These are phyloP conservation scores for Hypoxylon lienhwacheense DNA, from an alignment of 495 filamentous ascomycete species.

Conservation along the genomic window DNA sequence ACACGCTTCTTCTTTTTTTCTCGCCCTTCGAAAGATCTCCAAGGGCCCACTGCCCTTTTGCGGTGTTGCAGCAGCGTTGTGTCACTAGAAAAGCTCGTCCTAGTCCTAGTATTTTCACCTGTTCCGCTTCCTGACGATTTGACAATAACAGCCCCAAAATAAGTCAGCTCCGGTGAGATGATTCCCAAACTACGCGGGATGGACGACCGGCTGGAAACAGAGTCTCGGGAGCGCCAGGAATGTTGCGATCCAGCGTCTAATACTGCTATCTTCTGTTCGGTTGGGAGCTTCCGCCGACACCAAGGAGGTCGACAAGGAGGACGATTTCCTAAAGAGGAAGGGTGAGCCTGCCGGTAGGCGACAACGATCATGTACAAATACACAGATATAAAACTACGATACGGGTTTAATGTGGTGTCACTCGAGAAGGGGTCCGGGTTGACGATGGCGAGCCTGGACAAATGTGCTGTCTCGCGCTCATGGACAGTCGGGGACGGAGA, in stretches of 20 bases:
- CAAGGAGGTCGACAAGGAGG: slow-evolving; percentile 18
- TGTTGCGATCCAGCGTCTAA: slow-evolving; percentile 31
- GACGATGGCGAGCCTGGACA: slow-evolving; percentile 21
- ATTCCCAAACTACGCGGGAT: slow-evolving; percentile 31
- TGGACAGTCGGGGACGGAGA: slow-evolving; percentile 20
- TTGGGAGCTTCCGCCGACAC: slow-evolving; percentile 17
- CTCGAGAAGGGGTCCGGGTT: slow-evolving; percentile 19
- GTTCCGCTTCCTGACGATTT: slow-evolving; percentile 23
- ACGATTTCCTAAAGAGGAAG: slow-evolving; percentile 31
- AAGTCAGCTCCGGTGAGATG: slow-evolving; percentile 21
- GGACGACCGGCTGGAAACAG: slow-evolving; percentile 30
- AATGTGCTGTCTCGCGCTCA: slow-evolving; percentile 19
- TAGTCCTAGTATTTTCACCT: slow-evolving; percentile 22
- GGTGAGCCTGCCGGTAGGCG: slow-evolving; percentile 33
- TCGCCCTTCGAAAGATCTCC: slow-evolving; percentile 21
- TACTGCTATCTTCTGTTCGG: slow-evolving; percentile 21
- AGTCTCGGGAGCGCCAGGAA: slow-evolving; percentile 29
- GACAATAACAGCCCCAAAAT: slow-evolving; percentile 23
- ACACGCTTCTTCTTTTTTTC: slow-evolving; percentile 9
- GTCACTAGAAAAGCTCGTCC: slow-evolving; percentile 30
- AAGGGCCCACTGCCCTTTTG: slow-evolving; percentile 17
- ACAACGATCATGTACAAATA: slow-evolving; percentile 32
- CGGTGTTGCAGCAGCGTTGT: slow-evolving; percentile 37
- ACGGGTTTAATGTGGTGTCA: slow-evolving; percentile 35
- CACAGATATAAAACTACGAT: slow-evolving; percentile 26